Conservation (phyloP, 2,329 filamentous ascomycete genomes). For the Trichoderma breve region DNA sequence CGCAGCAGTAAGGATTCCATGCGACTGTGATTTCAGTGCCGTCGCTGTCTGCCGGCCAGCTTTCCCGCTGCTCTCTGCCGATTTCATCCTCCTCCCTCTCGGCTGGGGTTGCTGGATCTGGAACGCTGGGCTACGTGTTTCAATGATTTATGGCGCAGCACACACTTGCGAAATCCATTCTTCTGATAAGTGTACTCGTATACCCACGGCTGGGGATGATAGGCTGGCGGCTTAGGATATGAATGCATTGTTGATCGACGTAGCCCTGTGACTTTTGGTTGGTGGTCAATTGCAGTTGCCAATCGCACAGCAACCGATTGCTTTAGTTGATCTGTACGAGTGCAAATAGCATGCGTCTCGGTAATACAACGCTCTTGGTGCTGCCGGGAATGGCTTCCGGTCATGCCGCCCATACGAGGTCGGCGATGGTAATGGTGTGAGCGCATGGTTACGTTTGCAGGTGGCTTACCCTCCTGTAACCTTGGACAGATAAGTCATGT, state of each 20-base stretch:
- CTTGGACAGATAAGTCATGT: background rate
- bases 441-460: background rate
- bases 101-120: background rate
- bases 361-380: slow-evolving; percentile 1
- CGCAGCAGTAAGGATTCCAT: background rate
- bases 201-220: background rate
- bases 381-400: slow-evolving; percentile 12
- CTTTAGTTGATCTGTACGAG: background rate
- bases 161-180: background rate
- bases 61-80: background rate
- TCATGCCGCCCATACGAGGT: slow-evolving; percentile 3
- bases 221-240: background rate
- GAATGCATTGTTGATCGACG: background rate
- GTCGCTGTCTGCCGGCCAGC: background rate
- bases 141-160: background rate
- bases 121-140: background rate
- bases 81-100: background rate
- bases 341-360: background rate
- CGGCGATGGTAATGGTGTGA: background rate
- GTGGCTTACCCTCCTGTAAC: background rate
- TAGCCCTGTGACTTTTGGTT: background rate
- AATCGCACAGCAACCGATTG: background rate
- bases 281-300: background rate
- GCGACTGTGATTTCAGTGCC: background rate
- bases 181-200: background rate